Evolutionary conservation across 345 rosid genomes (phyloP).

Genomic region (Pistacia atlantica): DNA sequence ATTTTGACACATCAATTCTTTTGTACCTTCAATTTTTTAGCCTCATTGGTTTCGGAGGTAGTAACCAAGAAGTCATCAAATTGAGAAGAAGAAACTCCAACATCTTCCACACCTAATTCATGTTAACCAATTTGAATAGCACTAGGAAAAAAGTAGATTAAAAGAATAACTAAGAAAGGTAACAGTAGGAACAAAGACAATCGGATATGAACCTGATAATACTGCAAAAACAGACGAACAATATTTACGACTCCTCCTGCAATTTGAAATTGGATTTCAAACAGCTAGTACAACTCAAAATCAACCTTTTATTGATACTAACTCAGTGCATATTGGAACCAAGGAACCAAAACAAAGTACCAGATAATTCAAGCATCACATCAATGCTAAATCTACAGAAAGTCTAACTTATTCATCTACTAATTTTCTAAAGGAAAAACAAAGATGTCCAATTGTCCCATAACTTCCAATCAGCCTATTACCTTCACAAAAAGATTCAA

Average conservation of each 20-base stretch:
- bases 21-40: conserved; percentile 48
- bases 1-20: conserved; percentile 11
- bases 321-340: not conserved
- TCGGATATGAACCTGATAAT: conserved; percentile 47
- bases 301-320: not conserved
- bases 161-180: not conserved
- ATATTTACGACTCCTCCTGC: conserved; percentile 38
- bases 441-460: not conserved
- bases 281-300: not conserved
- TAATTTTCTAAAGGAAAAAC: not conserved
- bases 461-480: not conserved
- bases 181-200: not conserved
- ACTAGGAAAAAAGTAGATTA: conserved; percentile 2
- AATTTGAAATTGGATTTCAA: conserved; percentile 15
- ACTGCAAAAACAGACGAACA: conserved; percentile 37
- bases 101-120: conserved; percentile 46
- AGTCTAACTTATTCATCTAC: not conserved
- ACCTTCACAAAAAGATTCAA: not conserved
- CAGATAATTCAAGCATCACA: not conserved
- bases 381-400: not conserved
- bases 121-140: conserved; percentile 7
- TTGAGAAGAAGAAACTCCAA: conserved; percentile 42
- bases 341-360: not conserved
- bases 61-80: conserved; percentile 51
- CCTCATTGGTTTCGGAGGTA: conserved; percentile 21